These are phyloP conservation scores for Pseudoneurospora amorphoporcata DNA, from an alignment of 495 filamentous ascomycete species.

Conservation along the genomic window DNA sequence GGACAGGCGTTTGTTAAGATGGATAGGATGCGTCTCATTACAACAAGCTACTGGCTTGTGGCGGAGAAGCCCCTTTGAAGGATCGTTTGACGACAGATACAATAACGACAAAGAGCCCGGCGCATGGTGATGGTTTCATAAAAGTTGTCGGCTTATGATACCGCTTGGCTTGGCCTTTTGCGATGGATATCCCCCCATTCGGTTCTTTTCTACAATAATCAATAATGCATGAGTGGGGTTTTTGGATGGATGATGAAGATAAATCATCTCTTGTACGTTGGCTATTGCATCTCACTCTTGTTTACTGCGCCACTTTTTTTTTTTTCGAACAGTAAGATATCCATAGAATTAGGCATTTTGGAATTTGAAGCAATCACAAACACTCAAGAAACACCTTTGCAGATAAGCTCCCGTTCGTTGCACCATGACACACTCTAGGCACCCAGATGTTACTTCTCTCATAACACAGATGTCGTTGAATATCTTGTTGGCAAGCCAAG, in stretches of 20 bases:
- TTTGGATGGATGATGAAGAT: background rate
- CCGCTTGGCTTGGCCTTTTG: background rate
- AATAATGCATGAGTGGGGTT: background rate
- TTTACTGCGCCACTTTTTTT: background rate
- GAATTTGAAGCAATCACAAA: background rate
- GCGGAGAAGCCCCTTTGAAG: constrained; percentile 41
- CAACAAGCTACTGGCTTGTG: constrained; percentile 52
- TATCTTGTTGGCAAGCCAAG: background rate
- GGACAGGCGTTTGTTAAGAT: constrained; percentile 54
- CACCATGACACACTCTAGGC: background rate
- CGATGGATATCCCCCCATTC: background rate
- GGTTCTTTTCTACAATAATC: background rate
- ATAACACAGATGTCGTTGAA: background rate
- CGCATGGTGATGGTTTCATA: background rate
- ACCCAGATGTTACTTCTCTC: background rate
- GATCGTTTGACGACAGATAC: background rate
- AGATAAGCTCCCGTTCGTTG: background rate
- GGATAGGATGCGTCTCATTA: constrained; percentile 49
- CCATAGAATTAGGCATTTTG: background rate
- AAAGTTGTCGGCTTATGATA: background rate
- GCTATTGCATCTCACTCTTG: background rate
- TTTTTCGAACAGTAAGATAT: background rate
- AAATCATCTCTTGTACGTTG: background rate
- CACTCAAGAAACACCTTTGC: background rate
- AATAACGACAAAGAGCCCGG: background rate